phyloP scores from a whole-genome alignment of 805 yeast genomes.

The Millerago galiae region DNA sequence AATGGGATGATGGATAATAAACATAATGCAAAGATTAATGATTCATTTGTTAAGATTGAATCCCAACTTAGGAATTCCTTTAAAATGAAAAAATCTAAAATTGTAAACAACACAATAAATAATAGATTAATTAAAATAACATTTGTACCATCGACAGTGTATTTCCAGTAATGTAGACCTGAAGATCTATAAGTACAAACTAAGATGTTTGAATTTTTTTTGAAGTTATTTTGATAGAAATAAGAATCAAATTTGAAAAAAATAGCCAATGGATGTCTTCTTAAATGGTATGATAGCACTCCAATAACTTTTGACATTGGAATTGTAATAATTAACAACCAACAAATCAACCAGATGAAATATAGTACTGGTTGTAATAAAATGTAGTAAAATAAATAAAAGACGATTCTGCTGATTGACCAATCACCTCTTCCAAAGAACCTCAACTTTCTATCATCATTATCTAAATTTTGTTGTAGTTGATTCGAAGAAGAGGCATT shows the following conservation, averaged over 20 bases:
- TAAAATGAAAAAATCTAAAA: constrained; percentile 65
- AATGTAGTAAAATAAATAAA: constrained; percentile 64
- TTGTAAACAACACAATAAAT: constrained; percentile 73
- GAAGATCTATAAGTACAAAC: constrained; percentile 89
- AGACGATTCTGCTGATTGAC: constrained; percentile 76
- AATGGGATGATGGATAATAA: constrained; percentile 83
- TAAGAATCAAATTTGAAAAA: constrained; percentile 54
- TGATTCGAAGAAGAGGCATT: neutral
- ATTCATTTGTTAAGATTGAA: constrained; percentile 44
- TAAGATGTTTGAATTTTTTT: constrained; percentile 48
- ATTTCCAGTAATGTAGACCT: constrained; percentile 91
- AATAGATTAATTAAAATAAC: constrained; percentile 84
- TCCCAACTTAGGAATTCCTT: constrained; percentile 37
- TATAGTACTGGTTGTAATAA: constrained; percentile 62
- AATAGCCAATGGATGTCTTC: constrained; percentile 89
- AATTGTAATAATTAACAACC: constrained; percentile 83
- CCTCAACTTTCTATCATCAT: constrained; percentile 37
- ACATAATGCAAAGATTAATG: constrained; percentile 66
- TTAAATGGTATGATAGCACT: constrained; percentile 66
- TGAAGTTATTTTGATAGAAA: constrained; percentile 12
- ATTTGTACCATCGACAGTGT: constrained; percentile 94
- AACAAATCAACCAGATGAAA: constrained; percentile 52
- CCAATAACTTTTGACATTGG: constrained; percentile 84
- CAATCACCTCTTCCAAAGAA: constrained; percentile 90
- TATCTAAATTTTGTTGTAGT: neutral